Percentiles rank a stretch among this genome's conserved stretches.
These are phyloP conservation scores for Leccinum arenicola DNA, from an alignment of 768 basidiomycete genomes.

Conservation along the genomic window DNA sequence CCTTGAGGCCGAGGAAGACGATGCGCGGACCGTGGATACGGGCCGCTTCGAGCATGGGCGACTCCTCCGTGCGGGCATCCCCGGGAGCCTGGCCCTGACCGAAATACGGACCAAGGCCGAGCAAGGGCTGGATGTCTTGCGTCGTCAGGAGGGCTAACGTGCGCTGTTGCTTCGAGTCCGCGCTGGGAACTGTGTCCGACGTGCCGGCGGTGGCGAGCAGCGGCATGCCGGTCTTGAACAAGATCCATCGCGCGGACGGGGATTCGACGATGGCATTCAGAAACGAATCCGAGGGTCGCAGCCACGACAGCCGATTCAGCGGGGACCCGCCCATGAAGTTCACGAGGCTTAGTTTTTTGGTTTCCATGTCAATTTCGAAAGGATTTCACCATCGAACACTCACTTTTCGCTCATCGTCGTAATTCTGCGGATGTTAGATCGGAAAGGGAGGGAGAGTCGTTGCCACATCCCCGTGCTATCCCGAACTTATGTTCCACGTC, in stretches of 20 bases:
- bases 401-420: constrained; percentile 32
- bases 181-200: constrained; percentile 13
- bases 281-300: constrained; percentile 70
- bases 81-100: constrained; percentile 58
- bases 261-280: constrained; percentile 66
- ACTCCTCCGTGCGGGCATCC: constrained; percentile 23
- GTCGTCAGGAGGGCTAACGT: constrained; percentile 57
- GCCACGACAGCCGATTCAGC: constrained; percentile 79
- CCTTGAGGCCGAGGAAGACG: constrained; percentile 81
- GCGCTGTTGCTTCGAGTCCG: constrained; percentile 10
- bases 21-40: constrained; percentile 58
- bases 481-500: constrained; percentile 1
- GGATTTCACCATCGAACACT: constrained; percentile 9
- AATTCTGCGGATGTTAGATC: constrained; percentile 2
- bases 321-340: constrained; percentile 64
- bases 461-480: neutral
- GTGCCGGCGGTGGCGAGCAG: constrained; percentile 44
- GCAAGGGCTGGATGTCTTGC: constrained; percentile 55
- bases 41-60: constrained; percentile 47
- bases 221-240: constrained; percentile 74
- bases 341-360: constrained; percentile 33
- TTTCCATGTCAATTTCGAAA: neutral
- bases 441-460: constrained; percentile 1
- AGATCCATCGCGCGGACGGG: constrained; percentile 68
- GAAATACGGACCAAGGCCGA: constrained; percentile 70